A percentile compares a stretch with the other conserved stretches of the same genome.
phyloP scores from a whole-genome alignment of 169 alveolate species.

The Plasmodium ovale region DNA sequence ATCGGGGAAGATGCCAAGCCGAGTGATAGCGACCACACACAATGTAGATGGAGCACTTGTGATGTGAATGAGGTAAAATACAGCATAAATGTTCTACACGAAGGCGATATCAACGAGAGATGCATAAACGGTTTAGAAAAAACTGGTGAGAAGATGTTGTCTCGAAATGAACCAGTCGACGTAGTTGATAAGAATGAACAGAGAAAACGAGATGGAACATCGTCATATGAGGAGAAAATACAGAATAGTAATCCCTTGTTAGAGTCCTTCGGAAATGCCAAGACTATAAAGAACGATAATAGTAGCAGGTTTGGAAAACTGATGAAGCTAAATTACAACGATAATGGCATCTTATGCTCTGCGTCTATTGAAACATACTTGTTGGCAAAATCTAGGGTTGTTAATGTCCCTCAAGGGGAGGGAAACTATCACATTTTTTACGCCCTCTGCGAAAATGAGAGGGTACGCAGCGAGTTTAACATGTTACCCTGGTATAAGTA shows the following conservation, averaged over 20 bases:
- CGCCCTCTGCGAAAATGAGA: conserved; percentile 83
- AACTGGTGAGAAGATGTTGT: neutral
- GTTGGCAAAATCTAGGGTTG: conserved; percentile 97
- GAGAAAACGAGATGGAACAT: neutral
- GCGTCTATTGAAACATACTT: conserved; percentile 96
- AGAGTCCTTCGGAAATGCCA: conserved; percentile 99
- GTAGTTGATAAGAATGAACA: too few species aligned
- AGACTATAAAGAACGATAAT: conserved; percentile 97
- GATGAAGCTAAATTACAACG: conserved; percentile 93
- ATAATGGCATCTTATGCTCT: conserved; percentile 90
- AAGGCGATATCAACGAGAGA: neutral
- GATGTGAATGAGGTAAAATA: neutral
- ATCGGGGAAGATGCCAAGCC: neutral
- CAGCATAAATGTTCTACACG: neutral
- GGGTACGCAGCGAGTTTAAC: conserved; percentile 25
- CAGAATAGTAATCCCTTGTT: conserved; percentile 96
- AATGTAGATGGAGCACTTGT: neutral
- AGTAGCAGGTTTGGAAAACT: conserved; percentile 98
- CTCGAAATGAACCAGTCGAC: too few species aligned
- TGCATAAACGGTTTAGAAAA: neutral
- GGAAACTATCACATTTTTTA: conserved; percentile 98
- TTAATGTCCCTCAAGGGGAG: conserved; percentile 91
- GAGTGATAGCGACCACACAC: neutral
- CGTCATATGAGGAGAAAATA: conserved; percentile 82
- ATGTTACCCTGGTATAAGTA: conserved; percentile 74